Percentiles rank a stretch among this genome's conserved stretches.
These are phyloP conservation scores for Gastrolobium bilobum DNA, from an alignment of 306 rosid genomes.

Conservation along the genomic window DNA sequence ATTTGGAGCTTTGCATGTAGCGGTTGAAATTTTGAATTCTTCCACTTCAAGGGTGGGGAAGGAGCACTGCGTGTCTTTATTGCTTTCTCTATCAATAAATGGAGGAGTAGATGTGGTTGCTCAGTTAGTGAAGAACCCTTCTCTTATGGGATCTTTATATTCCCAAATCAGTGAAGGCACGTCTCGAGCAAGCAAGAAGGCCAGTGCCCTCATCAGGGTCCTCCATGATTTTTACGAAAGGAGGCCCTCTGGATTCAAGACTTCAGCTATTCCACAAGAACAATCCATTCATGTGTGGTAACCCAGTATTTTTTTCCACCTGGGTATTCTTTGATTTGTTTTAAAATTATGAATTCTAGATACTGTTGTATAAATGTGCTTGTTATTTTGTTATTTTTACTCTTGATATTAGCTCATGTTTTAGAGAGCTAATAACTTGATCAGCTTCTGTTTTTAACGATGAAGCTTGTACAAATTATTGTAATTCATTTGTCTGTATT, in stretches of 20 bases:
- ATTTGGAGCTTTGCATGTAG: constrained; percentile 55
- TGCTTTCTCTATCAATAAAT: constrained; percentile 70
- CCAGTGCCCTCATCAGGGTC: constrained; percentile 73
- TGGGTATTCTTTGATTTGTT: constrained; percentile 55
- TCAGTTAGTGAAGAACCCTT: constrained; percentile 62
- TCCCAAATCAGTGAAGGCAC: constrained; percentile 73
- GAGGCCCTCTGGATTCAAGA: constrained; percentile 61
- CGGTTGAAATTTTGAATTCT: constrained; percentile 59
- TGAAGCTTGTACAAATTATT: constrained; percentile 61
- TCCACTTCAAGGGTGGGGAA: constrained; percentile 67
- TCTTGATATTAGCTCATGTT: constrained; percentile 64
- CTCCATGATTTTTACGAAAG: constrained; percentile 75
- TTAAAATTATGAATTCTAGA: constrained; percentile 49
- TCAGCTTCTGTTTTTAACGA: constrained; percentile 65
- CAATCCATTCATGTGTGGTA: constrained; percentile 71
- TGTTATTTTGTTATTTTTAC: constrained; percentile 10
- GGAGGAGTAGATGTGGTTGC: constrained; percentile 73
- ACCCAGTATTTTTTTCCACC: constrained; percentile 49
- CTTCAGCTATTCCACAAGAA: constrained; percentile 61
- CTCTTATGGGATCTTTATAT: constrained; percentile 77
- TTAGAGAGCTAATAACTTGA: constrained; percentile 63
- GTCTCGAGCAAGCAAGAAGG: constrained; percentile 68
- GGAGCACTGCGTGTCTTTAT: constrained; percentile 73
- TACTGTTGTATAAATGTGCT: constrained; percentile 38
- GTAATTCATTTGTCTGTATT: constrained; percentile 41